Base-by-base conservation (phyloP, 257 asterid species). In the Avicennia marina region DNA sequence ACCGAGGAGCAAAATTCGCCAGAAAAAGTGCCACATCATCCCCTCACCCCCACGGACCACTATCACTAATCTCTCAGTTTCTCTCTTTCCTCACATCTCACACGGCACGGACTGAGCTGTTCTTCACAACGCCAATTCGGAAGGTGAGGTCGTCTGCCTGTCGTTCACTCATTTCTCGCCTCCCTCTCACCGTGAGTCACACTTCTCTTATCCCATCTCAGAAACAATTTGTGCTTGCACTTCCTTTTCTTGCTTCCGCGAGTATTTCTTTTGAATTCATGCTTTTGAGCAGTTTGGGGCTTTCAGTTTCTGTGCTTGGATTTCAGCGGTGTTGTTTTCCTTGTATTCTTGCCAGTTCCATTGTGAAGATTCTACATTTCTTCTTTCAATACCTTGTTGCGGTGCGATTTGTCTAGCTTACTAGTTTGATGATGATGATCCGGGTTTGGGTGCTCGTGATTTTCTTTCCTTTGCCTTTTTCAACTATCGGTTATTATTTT, bases 41-140 rank as follows among this genome's bases (percentile, higher is more conserved):
- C 56, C 11, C 48, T 49, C 56, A 1, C 4, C 15, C 18, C 25
- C 26, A 36, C 64, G 18, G 34, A 34, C 33, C 7, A 7, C 54
- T 3, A 27, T 24, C 40, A 19, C 7, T 19, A 15, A 19, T 29
- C 0, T 13, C 12, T 16, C 46, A 17, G 19, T 13, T 4, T 17
- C 39, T 7, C 38, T 48, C 64, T 26, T 41, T 25, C 12, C 51
- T 40, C 49, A 13, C 44, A n/a, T 15, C 57, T 11, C 56, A 16
- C 50, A 20, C 29, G 13, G 46, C 56, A 34, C 53, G 2, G 21
- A 15, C 22, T 7, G 11, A 16, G 1, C 29, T 7, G n/a, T 43
- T 15, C 63, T 70, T 69, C 71, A 19, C 17, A 56, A 33, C 72
- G 34, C 67, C 38, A 27, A 54, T 42, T 54, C n/a, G 64, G 47